A percentile compares a stretch with the other conserved stretches of the same genome.
Evolutionary conservation across 1,284 basidiomycete genomes (phyloP).

Genomic region (Leccinum fallax): DNA sequence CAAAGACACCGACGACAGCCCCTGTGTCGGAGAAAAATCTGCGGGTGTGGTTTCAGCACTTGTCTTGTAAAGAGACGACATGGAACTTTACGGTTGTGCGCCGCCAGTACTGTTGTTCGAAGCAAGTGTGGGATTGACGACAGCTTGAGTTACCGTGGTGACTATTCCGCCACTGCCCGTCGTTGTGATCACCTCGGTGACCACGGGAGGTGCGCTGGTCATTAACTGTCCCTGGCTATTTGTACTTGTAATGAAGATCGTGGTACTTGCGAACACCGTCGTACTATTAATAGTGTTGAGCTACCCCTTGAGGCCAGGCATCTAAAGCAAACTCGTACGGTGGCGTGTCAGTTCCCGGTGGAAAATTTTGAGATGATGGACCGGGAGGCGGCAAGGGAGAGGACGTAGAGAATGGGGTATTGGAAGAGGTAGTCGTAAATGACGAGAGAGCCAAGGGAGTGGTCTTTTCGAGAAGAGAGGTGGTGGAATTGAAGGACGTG

Average conservation of each 20-base stretch:
- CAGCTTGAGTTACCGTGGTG: conserved; percentile 59
- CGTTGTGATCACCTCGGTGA: conserved; percentile 59
- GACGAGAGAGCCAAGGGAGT: conserved; percentile 10
- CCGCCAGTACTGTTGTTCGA: conserved; percentile 43
- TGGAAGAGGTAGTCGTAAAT: not conserved
- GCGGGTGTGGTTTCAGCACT: conserved; percentile 18
- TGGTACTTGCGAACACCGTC: conserved; percentile 51
- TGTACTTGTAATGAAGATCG: conserved; percentile 57
- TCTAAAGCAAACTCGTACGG: conserved; percentile 25
- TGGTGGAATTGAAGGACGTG: not conserved
- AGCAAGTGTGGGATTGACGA: conserved; percentile 66
- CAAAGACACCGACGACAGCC: conserved; percentile 76
- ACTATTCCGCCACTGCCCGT: conserved; percentile 53
- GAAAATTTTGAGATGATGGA: conserved; percentile 20
- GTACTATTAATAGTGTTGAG: conserved; percentile 43
- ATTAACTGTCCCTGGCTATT: conserved; percentile 53
- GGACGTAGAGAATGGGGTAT: conserved; percentile 13
- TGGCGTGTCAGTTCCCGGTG: conserved; percentile 20
- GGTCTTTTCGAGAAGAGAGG: conserved; percentile 6
- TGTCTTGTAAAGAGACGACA: not conserved
- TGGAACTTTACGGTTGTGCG: conserved; percentile 46
- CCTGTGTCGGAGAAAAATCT: conserved; percentile 78
- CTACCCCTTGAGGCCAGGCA: conserved; percentile 9
- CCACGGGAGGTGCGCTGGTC: conserved; percentile 52
- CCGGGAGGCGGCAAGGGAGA: conserved; percentile 17